Percentiles rank a stretch among this genome's conserved stretches.
These are phyloP conservation scores for Kwoniella heveanensis DNA, from an alignment of 768 basidiomycete species.

Conservation along the genomic window DNA sequence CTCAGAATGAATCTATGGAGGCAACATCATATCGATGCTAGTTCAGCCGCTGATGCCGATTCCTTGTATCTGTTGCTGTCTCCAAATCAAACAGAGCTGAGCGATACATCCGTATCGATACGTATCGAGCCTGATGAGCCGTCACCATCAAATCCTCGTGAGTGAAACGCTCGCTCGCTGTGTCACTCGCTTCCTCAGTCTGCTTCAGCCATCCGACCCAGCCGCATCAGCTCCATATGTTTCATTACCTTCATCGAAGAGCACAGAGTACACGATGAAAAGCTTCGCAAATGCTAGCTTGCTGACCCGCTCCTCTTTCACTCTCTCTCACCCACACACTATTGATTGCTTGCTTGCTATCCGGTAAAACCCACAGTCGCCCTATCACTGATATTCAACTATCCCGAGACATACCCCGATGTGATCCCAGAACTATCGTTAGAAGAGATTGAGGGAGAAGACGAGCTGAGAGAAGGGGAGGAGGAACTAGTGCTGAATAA, in stretches of 20 bases:
- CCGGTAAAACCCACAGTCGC: conserved; percentile 62
- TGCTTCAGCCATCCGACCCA: neutral
- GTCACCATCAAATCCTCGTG: conserved; percentile 64
- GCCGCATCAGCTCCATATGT: neutral
- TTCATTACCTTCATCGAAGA: no score
- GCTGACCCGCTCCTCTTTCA: neutral
- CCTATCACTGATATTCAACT: conserved; percentile 71
- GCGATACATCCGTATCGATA: conserved; percentile 78
- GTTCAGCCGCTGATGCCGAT: no score
- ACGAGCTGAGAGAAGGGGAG: conserved; percentile 61
- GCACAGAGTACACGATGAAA: no score
- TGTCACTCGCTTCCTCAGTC: no score
- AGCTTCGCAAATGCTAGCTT: no score
- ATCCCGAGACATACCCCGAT: conserved; percentile 83
- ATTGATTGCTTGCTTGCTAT: neutral
- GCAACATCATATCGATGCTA: no score
- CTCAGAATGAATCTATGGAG: no score
- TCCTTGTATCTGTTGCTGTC: no score
- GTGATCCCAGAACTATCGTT: conserved; percentile 72
- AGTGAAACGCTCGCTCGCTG: conserved; percentile 23
- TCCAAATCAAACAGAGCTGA: conserved; percentile 66
- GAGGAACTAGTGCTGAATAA: conserved; percentile 64
- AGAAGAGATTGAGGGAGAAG: conserved; percentile 64
- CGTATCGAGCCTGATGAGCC: conserved; percentile 83
- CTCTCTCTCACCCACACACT: neutral